These are phyloP conservation scores for Herpetospermum pedunculosum DNA, from an alignment of 306 rosid species.

Conservation along the genomic window DNA sequence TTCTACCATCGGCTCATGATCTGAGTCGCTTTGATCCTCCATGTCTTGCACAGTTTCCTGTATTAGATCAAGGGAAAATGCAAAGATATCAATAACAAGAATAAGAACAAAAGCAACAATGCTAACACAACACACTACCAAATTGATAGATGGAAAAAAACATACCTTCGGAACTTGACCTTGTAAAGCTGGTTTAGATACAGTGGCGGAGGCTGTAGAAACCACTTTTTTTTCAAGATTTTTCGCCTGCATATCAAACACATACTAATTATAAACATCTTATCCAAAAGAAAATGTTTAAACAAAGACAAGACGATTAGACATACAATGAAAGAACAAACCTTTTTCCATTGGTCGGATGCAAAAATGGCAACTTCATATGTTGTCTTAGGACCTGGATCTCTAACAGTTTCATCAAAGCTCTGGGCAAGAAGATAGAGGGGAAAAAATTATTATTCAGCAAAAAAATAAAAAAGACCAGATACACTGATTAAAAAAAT, in stretches of 20 bases:
- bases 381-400: conserved; percentile 68
- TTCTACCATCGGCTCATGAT: conserved; percentile 70
- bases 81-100: neutral
- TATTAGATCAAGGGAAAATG: conserved; percentile 8
- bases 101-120: neutral
- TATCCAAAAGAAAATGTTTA: neutral
- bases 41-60: conserved; percentile 39
- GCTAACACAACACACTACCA: neutral
- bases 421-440: conserved; percentile 30
- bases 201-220: conserved; percentile 18
- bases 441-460: conserved; percentile 18
- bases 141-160: neutral
- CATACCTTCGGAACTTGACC: conserved; percentile 36
- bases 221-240: conserved; percentile 21
- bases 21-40: conserved; percentile 54
- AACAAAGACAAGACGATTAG: neutral
- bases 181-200: conserved; percentile 14
- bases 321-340: conserved; percentile 3
- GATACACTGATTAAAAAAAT: neutral
- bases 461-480: neutral
- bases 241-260: conserved; percentile 40
- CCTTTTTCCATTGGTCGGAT: conserved; percentile 76
- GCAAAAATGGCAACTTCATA: conserved; percentile 73
- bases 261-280: neutral
- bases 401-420: conserved; percentile 40